Evolutionary conservation across 1,284 basidiomycete species (phyloP).

Genomic region (Singerocomus rubriflavus): DNA sequence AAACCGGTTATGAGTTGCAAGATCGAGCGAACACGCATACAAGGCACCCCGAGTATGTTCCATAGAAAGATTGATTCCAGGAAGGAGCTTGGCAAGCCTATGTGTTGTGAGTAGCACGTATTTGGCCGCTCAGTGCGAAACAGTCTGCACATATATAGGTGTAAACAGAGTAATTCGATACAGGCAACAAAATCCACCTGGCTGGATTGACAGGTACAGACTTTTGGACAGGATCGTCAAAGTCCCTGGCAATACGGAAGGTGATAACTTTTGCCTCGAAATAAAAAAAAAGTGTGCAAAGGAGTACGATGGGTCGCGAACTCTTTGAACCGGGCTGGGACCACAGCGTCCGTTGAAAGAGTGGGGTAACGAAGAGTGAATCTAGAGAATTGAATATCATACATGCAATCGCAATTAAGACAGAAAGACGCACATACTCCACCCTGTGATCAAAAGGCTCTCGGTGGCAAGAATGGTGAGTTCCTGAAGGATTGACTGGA

Average conservation of each 20-base stretch:
- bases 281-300: constrained; percentile 46
- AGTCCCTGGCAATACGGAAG: constrained; percentile 40
- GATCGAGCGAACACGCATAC: constrained; percentile 46
- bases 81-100: constrained; percentile 37
- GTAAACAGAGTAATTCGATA: background rate
- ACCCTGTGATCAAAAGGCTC: constrained; percentile 47
- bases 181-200: constrained; percentile 5
- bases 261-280: constrained; percentile 20
- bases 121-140: constrained; percentile 37
- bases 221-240: constrained; percentile 36
- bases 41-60: constrained; percentile 42
- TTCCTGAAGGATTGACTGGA: constrained; percentile 38
- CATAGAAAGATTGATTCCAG: constrained; percentile 33
- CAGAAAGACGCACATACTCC: constrained; percentile 23
- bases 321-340: constrained; percentile 46
- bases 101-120: constrained; percentile 40
- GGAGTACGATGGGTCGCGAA: constrained; percentile 45
- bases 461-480: constrained; percentile 39
- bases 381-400: constrained; percentile 4
- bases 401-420: background rate
- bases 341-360: constrained; percentile 33
- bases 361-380: constrained; percentile 22
- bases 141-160: constrained; percentile 20
- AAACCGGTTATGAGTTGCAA: constrained; percentile 37
- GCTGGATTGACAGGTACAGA: background rate